These are phyloP conservation scores for Chaetomium fimeti DNA, from an alignment of 495 filamentous ascomycete genomes.

Conservation along the genomic window DNA sequence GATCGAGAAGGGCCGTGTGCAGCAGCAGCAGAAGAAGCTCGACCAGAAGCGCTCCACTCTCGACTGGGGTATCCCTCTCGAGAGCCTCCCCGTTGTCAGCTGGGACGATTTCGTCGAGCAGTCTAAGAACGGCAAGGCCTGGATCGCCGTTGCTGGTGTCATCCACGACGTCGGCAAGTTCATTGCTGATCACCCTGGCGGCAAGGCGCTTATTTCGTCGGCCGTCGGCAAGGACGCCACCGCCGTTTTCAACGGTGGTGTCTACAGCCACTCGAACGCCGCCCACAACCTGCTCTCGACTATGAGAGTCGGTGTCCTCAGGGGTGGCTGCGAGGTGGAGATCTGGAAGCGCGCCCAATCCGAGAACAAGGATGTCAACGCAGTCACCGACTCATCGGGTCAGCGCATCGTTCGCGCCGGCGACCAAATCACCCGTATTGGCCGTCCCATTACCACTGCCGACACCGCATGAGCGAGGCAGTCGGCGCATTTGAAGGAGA, in stretches of 20 bases:
- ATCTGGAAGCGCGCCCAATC: constrained; percentile 96
- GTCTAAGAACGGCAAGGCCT: constrained; percentile 75
- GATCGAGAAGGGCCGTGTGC: constrained; percentile 97
- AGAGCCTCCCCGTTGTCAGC: constrained; percentile 90
- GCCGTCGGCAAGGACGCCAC: constrained; percentile 97
- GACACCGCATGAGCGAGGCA: constrained; percentile 60
- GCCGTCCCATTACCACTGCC: constrained; percentile 66
- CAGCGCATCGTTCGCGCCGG: constrained; percentile 87
- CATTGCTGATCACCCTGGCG: constrained; percentile 96
- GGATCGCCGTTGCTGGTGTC: constrained; percentile 87
- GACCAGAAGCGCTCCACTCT: constrained; percentile 90
- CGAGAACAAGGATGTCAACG: constrained; percentile 81
- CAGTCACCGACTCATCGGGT: constrained; percentile 77
- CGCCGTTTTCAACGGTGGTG: constrained; percentile 98
- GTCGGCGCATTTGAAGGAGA: background rate
- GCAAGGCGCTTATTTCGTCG: constrained; percentile 88
- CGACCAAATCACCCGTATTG: constrained; percentile 81
- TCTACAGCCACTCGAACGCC: constrained; percentile 97
- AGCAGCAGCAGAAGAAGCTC: constrained; percentile 98
- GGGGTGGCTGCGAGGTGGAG: constrained; percentile 95
- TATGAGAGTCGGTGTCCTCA: constrained; percentile 94
- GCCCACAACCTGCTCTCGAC: constrained; percentile 96
- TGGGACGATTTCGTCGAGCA: constrained; percentile 95
- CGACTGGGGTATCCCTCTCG: constrained; percentile 93
- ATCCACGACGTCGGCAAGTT: constrained; percentile 94